Percentiles rank a stretch among this genome's conserved stretches.
Evolutionary conservation across 2,329 filamentous ascomycete species (phyloP).

Genomic region (Shiraia bambusicola): DNA sequence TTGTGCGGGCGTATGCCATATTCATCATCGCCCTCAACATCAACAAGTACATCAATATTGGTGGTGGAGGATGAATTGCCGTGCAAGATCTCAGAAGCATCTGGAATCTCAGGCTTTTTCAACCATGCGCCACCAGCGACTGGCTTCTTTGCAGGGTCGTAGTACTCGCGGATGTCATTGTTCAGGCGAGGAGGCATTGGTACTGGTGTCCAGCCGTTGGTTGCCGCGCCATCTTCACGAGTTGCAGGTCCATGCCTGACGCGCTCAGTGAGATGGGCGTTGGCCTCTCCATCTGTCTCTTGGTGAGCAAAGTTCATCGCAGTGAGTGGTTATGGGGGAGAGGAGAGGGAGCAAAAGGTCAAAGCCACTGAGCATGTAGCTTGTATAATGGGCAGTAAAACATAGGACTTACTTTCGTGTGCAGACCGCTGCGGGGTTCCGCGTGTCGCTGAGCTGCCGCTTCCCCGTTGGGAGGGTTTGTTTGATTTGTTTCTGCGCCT

Average conservation of each 20-base stretch:
- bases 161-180: conserved; percentile 34
- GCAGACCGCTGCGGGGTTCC: too few species aligned
- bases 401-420: too few species aligned
- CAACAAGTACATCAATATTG: conserved; percentile 13
- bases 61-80: not conserved
- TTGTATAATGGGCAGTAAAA: not conserved
- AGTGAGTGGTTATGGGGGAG: not conserved
- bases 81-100: conserved; percentile 52
- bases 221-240: conserved; percentile 3
- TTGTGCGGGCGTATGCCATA: conserved; percentile 31
- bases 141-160: conserved; percentile 14
- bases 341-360: not conserved
- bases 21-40: too few species aligned
- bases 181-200: conserved; percentile 13
- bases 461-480: too few species aligned
- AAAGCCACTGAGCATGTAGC: not conserved
- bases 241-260: conserved; percentile 3
- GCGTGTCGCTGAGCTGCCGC: too few species aligned
- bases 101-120: conserved; percentile 57
- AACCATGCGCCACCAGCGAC: conserved; percentile 31
- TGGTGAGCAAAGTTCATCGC: conserved; percentile 6
- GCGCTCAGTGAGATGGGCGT: conserved; percentile 19
- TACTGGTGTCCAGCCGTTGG: conserved; percentile 16
- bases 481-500: too few species aligned
- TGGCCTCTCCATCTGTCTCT: conserved; percentile 17